Evolutionary conservation across 1,284 basidiomycete genomes (phyloP), one percentile per base, ranked within the genome.

Genomic region (Cerioporus squamosus): DNA sequence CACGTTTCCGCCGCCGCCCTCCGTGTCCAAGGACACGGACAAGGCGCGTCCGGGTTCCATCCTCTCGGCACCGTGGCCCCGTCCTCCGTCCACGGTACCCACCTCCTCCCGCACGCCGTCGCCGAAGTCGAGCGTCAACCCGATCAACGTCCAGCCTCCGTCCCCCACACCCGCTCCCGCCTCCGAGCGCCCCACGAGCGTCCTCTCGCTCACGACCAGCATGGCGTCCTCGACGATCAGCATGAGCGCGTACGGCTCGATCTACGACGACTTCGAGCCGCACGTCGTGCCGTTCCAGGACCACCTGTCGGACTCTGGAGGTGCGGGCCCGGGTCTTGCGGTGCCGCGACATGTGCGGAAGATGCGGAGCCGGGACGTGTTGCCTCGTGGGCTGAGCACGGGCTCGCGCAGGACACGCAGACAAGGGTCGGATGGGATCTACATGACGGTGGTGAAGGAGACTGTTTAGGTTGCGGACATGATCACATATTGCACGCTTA

Each of bases 401-500:
- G 33, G 60, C 33, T 36, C 33, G 33, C 33, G 33, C 33, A 31
- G 58, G 56, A 44, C 60, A 59, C 50, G 59, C 29, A 53, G 63
- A 26, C 53, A 59, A 48, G 55, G 71, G 44, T 59, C 55, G 44
- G 53, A 72, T 33, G 72, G 62, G 26, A 70, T 79, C 44, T 75
- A 74, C 62, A 75, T 78, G 76, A 77, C 75, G 4, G 74, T 79
- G 45, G 73, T 76, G 52, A 73, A 73, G 57, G 76, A 79, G 66
- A 76, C 73, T 2, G 61, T 65, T 22, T 68, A 60, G 64, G 44
- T 7, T 17, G 26, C 15, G 18, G 33, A 36, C 33, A 36, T 29
- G 29, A 14, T 36, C 33, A 5, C 33, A 12, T 36, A 2, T 36
- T 5, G 5, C 15, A 12, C 15, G 15, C 15, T 33, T 33, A 9